These are phyloP conservation scores for Tetrahymena thermophila DNA, from an alignment of 73 alveolate genomes.

Conservation along the genomic window DNA sequence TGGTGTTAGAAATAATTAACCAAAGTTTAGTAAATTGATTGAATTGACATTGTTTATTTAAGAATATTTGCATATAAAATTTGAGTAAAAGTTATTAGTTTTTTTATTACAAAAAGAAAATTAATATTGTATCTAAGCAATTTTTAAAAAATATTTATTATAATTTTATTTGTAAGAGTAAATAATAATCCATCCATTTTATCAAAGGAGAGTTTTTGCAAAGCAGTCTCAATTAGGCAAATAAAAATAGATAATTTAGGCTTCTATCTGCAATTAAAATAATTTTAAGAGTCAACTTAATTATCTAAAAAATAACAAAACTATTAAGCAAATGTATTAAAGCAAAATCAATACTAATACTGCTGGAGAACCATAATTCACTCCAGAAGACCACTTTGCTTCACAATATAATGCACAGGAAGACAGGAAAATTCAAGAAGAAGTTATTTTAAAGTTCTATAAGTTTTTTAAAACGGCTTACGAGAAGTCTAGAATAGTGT, in stretches of 20 bases:
- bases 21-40: neutral
- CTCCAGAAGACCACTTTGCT: neutral
- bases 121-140: neutral
- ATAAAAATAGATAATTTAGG: neutral
- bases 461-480: neutral
- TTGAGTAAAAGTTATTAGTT: too few species aligned
- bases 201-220: neutral
- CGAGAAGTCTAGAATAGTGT: neutral
- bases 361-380: neutral
- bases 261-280: neutral
- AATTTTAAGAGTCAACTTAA: too few species aligned
- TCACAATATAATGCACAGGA: neutral
- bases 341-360: neutral
- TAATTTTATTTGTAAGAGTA: neutral
- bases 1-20: neutral
- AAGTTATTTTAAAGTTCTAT: neutral
- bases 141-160: too few species aligned
- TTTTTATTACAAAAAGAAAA: too few species aligned
- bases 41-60: neutral
- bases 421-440: neutral
- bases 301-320: too few species aligned
- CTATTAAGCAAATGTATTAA: neutral
- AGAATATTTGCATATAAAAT: neutral
- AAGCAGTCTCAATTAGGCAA: neutral
- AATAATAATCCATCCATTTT: neutral